A percentile compares a stretch with the other conserved stretches of the same genome.
Evolutionary conservation across 2,329 filamentous ascomycete species (phyloP).

Genomic region (Trichoderma polysporum): DNA sequence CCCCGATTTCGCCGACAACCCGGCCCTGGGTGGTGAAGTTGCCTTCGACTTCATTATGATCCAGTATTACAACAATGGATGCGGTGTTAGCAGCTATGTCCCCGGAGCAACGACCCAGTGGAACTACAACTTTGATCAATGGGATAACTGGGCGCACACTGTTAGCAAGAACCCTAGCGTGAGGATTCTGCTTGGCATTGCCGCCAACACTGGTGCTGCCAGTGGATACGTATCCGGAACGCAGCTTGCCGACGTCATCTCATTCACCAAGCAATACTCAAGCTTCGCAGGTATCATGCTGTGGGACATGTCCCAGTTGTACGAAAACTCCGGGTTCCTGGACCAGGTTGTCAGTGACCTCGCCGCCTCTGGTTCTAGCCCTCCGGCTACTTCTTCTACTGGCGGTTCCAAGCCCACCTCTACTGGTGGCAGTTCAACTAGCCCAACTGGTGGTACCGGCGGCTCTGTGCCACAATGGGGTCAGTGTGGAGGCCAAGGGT

Average conservation of each 20-base stretch:
- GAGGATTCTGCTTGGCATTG: conserved; percentile 62
- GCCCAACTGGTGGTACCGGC: conserved; percentile 14
- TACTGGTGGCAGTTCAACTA: conserved; percentile 1
- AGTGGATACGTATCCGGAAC: conserved; percentile 53
- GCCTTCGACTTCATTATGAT: conserved; percentile 61
- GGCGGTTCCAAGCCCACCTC: not conserved
- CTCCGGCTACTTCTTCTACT: not conserved
- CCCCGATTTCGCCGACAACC: conserved; percentile 59
- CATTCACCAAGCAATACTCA: conserved; percentile 52
- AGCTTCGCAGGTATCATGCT: conserved; percentile 69
- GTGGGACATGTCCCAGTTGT: conserved; percentile 65
- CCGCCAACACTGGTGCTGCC: conserved; percentile 54
- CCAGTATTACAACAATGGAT: conserved; percentile 70
- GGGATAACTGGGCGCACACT: conserved; percentile 63
- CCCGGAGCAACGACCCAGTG: conserved; percentile 44
- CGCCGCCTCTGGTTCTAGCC: not conserved
- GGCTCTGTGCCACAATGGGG: conserved; percentile 26
- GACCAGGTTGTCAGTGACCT: conserved; percentile 42
- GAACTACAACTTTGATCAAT: conserved; percentile 61
- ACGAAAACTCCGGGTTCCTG: conserved; percentile 57
- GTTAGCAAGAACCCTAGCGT: conserved; percentile 58
- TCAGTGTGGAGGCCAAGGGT: conserved; percentile 30
- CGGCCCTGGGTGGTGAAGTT: conserved; percentile 54
- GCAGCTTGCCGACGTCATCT: conserved; percentile 49
- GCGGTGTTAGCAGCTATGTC: conserved; percentile 55